phyloP scores from a whole-genome alignment of 768 basidiomycete species.

The Suillus lakei region DNA sequence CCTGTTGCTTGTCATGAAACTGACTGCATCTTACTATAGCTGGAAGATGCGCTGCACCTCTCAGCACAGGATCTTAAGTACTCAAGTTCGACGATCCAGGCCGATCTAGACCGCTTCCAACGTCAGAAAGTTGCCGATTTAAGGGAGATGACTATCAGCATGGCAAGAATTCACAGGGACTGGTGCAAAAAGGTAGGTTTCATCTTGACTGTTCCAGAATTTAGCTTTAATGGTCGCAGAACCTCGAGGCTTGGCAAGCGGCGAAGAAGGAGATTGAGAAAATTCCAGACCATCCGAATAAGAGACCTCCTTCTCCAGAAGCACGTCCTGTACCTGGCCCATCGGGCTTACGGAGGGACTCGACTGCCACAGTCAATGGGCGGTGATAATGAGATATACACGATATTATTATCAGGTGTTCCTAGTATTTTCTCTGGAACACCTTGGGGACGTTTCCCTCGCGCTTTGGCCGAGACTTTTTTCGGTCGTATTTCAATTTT shows the following conservation, averaged over 20 bases:
- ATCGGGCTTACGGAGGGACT: slow-evolving; percentile 60
- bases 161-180: slow-evolving; percentile 90
- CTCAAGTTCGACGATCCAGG: slow-evolving; percentile 94
- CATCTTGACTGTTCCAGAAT: slow-evolving; percentile 14
- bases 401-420: not conserved
- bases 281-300: slow-evolving; percentile 91
- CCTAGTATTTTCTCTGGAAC: not conserved
- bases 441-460: not conserved
- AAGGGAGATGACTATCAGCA: slow-evolving; percentile 89
- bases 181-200: slow-evolving; percentile 90
- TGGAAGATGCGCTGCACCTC: slow-evolving; percentile 93
- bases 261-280: slow-evolving; percentile 90
- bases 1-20: slow-evolving; percentile 16
- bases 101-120: slow-evolving; percentile 97
- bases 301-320: slow-evolving; percentile 47
- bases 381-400: slow-evolving; percentile 33
- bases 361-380: slow-evolving; percentile 74
- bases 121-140: slow-evolving; percentile 98
- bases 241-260: slow-evolving; percentile 96
- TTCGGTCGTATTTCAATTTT: not conserved
- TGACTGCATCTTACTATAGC: slow-evolving; percentile 48
- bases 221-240: slow-evolving; percentile 53
- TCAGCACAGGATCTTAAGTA: slow-evolving; percentile 95
- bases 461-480: not conserved
- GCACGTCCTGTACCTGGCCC: slow-evolving; percentile 38